Base-by-base conservation (phyloP, 257 asterid species). In the Henckelia pumila region DNA sequence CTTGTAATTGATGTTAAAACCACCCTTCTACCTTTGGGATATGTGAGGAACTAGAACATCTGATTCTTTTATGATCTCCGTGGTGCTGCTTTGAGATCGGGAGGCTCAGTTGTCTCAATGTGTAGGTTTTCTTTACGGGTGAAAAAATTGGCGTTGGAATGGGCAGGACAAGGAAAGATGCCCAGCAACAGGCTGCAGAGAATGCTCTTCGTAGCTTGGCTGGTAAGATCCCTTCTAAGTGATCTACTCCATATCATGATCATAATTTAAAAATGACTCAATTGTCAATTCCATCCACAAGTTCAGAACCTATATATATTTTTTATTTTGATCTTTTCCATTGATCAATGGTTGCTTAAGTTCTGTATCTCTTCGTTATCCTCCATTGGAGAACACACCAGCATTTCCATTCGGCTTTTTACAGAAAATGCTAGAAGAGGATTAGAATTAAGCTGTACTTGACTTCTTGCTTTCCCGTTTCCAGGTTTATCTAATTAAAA, bases 161-260 rank as follows among this genome's bases (percentile, higher is more conserved):
- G 91, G 99, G 99, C 37, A 93, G 80, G 78, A 88, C 96, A 16
- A 84, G 95, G 79, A 91, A 85, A 81, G 97, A 93, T 81, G 99
- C 99, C 20, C 97, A 90, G 81, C 97, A 86, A 78, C 96, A 86
- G 70, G 99, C 97, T 75, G 96, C 96, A 33, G 99, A 85, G 73
- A 88, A 86, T 78, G 99, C 99, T 33, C 96, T 93, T 52, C 95
- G 74, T 72, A 81, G 79, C 83, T 82, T 93, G 88, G 96, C 99
- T 70, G 96, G 99, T 90, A 83, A 77, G 73, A 3, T 23, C 68
- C 7, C 0, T 49, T 67, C 53, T 30, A 53, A 25, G 59, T 65
- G 6, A 50, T 62, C 61, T 25, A 35, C 40, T 32, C 32, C 24
- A 13, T 52, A 40, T 61, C 29, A 24, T 44, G 14, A 40, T 61